phyloP scores from a whole-genome alignment of 2,329 filamentous ascomycete genomes.

The Drechslerella stenobrocha region DNA sequence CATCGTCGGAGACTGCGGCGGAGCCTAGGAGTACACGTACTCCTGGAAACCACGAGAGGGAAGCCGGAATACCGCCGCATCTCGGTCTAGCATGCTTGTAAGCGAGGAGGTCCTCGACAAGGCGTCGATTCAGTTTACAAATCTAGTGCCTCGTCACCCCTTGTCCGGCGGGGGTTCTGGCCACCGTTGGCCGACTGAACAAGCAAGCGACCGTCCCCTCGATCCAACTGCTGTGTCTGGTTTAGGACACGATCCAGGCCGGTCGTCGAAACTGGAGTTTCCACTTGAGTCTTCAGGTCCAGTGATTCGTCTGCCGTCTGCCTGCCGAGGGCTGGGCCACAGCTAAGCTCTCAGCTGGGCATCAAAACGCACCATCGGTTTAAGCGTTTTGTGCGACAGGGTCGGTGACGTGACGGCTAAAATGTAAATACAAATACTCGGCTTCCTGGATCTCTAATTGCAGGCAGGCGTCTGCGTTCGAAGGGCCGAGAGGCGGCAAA shows the following conservation, averaged over 20 bases:
- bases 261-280: neutral
- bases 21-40: no score
- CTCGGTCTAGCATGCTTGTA: neutral
- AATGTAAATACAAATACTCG: slow-evolving; percentile 35
- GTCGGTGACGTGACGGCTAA: slow-evolving; percentile 37
- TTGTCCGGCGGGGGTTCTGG: neutral
- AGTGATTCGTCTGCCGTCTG: neutral
- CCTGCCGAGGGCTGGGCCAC: neutral
- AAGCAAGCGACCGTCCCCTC: neutral
- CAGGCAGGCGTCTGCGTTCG: neutral
- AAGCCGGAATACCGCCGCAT: no score
- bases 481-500: neutral
- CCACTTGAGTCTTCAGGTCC: neutral
- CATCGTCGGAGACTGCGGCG: no score
- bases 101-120: neutral
- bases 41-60: no score
- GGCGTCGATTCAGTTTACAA: slow-evolving; percentile 2
- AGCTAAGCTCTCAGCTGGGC: slow-evolving; percentile 2
- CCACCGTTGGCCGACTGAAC: neutral
- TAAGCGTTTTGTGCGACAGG: slow-evolving; percentile 15
- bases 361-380: neutral
- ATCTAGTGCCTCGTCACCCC: neutral
- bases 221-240: neutral
- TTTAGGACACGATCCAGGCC: neutral
- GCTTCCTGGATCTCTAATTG: slow-evolving; percentile 5